Base-by-base conservation (phyloP, 2,329 filamentous ascomycete genomes). In the Clonostachys chloroleuca region DNA sequence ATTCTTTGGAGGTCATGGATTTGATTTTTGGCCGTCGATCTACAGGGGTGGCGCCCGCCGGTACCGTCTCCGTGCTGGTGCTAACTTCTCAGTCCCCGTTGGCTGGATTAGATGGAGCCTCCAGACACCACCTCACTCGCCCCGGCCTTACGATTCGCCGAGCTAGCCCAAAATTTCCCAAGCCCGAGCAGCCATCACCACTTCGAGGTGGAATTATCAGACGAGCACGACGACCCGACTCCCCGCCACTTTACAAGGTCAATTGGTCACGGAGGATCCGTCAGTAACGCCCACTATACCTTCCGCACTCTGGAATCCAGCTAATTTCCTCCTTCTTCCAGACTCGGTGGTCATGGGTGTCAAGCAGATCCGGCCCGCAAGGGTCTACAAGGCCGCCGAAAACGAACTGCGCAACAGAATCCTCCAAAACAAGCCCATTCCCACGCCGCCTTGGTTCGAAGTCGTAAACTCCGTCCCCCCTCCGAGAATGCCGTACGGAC, bases 401-500 rank as follows among this genome's bases (percentile, higher is more conserved):
- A 60, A 66, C 44, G 64, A 76, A 53, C 59, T 78, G 47, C 65
- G 69, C 56, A 65, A 70, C 52, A 62, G 58, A 44, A 59, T 71
- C 52, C 62, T 73, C 45, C 52, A 57, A 34, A 55, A 53, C 49
- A 54, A 65, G 50, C 57, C 50, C 51, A 59, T 58, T 45, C 58
- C 63, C 57, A 60, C 59, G 42, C 66, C 69, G 45, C 64, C 73
- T 46, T 83, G 80, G 80, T 74, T 74, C 50, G 61, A 70, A 10
- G 73, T 75, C 33, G 62, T 83, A 54, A 67, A 73, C 55, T 61
- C 65, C 12, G 74, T 81, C 36, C 81, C 81, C 83, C 83, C 5
- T 63, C 78, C 55, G 80, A 85, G 62, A 74, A 76, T 39, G 62
- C 82, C 50, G 76, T 76, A 24, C 75, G 83, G 47, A 73, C 74